These are phyloP conservation scores for Chlorella vulgaris DNA, from an alignment of 139 green algal species.

Conservation along the genomic window DNA sequence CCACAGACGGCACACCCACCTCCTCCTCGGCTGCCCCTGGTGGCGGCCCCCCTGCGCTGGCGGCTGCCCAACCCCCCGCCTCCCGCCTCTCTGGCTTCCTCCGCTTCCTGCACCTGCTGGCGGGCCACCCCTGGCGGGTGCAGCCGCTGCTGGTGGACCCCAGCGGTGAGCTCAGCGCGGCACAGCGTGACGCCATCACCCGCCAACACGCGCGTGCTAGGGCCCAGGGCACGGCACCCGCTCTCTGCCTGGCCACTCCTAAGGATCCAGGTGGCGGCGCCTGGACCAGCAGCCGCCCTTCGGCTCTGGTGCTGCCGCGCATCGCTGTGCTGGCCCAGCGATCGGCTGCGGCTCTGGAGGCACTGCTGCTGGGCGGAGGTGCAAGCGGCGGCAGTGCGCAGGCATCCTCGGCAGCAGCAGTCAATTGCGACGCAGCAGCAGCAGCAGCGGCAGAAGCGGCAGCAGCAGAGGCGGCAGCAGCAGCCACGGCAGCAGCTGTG, in stretches of 20 bases:
- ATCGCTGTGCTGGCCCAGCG: constrained; percentile 38
- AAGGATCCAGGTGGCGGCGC: constrained; percentile 40
- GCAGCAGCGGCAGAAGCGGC: background rate
- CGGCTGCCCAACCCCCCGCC: constrained; percentile 26
- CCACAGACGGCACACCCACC: background rate
- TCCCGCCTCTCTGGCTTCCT: constrained; percentile 64
- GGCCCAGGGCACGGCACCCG: constrained; percentile 21
- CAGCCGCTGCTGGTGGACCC: constrained; percentile 74
- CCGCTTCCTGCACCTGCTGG: constrained; percentile 74
- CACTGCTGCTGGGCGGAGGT: constrained; percentile 8
- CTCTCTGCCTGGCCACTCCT: constrained; percentile 63
- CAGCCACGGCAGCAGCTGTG: constrained; percentile 12
- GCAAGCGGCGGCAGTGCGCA: too few species aligned
- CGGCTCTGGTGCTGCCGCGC: constrained; percentile 29
- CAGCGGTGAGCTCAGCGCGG: constrained; percentile 41
- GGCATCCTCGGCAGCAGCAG: too few species aligned
- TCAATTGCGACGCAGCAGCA: background rate
- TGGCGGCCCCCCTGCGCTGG: background rate
- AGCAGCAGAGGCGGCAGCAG: background rate
- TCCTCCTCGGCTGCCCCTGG: background rate
- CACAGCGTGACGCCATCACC: constrained; percentile 19
- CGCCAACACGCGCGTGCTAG: background rate
- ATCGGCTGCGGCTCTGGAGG: constrained; percentile 15
- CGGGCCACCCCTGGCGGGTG: constrained; percentile 62
- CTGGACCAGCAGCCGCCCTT: constrained; percentile 39